Base-by-base conservation (phyloP, 306 rosid genomes). In the Adenanthera pavonina region DNA sequence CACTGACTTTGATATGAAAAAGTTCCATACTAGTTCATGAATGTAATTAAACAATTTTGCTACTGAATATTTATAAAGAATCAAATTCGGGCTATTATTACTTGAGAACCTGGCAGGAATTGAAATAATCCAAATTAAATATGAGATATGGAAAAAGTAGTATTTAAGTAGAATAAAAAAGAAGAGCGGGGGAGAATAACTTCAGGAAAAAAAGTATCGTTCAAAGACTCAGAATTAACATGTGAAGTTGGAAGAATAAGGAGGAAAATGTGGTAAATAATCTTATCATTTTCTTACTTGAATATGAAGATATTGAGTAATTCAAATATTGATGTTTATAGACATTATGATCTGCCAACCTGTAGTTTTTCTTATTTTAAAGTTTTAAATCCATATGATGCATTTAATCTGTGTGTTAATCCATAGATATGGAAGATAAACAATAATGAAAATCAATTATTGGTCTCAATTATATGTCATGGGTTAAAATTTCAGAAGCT, bases 381-480 rank as follows among this genome's bases (percentile, higher is more conserved):
- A 25, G 69, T 20, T 17, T 72, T 83, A 74, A 80, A 44, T 71
- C 73, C 53, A 76, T 70, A 5, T 65, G 76, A 62, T 78, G 54
- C 74, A 79, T 54, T 64, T 73, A 54, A 64, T 70, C 62, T 57
- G 76, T 62, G 59, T 60, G 40, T 25, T 65, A 35, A 80, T 80
- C 77, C 30, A 51, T 17, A 33, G 38, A 47, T 79, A 17, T 83
- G 83, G 77, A 77, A 75, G 76, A 72, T 77, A 81, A 66, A 41
- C 52, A 78, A 73, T 77, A 17, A 77, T 77, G 47, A 66, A 83
- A 38, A 76, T 66, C 70, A 76, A 82, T 79, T 69, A 86, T 70
- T 79, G 86, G 64, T 40, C 44, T 82, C 82, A 83, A 79, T 83
- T 72, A 75, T 76, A 57, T 36, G 25, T 82, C 36, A 76, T 66